Evolutionary conservation across 257 asterid species (phyloP), one percentile per base, ranked within the genome.

Genomic region (Datura wrightii): DNA sequence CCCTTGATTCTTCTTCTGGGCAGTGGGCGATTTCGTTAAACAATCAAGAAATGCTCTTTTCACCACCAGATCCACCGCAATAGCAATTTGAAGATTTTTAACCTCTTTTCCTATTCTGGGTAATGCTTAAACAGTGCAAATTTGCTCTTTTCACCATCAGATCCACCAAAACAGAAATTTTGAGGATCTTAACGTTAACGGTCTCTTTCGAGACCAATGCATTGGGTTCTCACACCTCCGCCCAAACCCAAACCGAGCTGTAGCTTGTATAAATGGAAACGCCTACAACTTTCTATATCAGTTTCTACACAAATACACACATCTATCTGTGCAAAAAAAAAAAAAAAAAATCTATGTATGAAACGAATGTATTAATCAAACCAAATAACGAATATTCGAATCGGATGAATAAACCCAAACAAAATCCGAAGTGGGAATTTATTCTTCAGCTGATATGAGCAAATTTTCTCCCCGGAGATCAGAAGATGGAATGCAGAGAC

Each of bases 381-480:
- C 6, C 10, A 70, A 39, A 9, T n/a, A 24, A n/a, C 50, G 42
- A 74, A 71, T n/a, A 50, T 10, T 50, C 24, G 58, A 78, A 78
- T 42, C 48, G 42, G 48, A 16, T 48, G 54, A 71, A 48, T 9
- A 39, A 65, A 72, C 31, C 72, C 65, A 80, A 19, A 82, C 52
- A 58, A 15, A 63, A 6, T 9, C 34, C 18, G 31, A 52, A 80
- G 70, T 31, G 50, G 52, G 24, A 70, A 58, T 11, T 31, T 31
- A 6, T 8, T 19, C 53, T 82, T 63, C 56, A 41, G 84, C 52
- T 24, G 58, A 48, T 34, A 67, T 60, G 67, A 14, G 44, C 52
- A 52, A 70, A 66, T 67, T 76, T 83, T 85, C 84, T 86, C 87
- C 86, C 83, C 31, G 63, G 63, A 88, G 90, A 90, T 86, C 88